Percentiles rank a stretch among this genome's conserved stretches.
Evolutionary conservation across 345 rosid genomes (phyloP).

Genomic region (Anastatica hierochuntica): DNA sequence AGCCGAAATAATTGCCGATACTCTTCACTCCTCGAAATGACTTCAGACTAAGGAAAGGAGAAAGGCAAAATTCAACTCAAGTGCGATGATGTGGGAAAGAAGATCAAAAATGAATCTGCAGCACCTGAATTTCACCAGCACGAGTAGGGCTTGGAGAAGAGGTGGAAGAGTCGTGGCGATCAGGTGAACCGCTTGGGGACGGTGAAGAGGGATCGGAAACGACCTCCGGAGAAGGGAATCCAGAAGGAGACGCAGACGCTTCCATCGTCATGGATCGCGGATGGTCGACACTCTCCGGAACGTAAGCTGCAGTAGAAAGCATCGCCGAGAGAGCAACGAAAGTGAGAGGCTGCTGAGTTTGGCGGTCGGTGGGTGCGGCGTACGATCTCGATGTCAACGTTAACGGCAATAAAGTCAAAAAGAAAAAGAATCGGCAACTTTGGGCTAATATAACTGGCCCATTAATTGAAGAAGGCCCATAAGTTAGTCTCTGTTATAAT

Average conservation of each 20-base stretch:
- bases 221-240: constrained; percentile 28
- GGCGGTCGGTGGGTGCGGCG: constrained; percentile 20
- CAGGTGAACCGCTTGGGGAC: constrained; percentile 39
- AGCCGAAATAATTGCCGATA: constrained; percentile 76
- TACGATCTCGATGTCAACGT: background rate
- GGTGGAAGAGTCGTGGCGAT: constrained; percentile 38
- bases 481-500: too few relatives aligned
- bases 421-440: background rate
- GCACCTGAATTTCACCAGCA: constrained; percentile 17
- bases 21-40: constrained; percentile 62
- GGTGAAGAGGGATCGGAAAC: constrained; percentile 31
- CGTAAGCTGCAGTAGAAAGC: too few relatives aligned
- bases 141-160: constrained; percentile 40
- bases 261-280: constrained; percentile 24
- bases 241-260: constrained; percentile 2
- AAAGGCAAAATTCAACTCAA: background rate
- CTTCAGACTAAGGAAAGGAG: constrained; percentile 33
- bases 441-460: background rate
- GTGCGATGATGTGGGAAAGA: background rate
- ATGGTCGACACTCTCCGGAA: constrained; percentile 27
- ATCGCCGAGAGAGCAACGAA: constrained; percentile 30
- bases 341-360: constrained; percentile 2
- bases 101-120: background rate
- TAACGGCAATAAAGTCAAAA: constrained; percentile 12
- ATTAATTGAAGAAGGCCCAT: constrained; percentile 5